Base-by-base conservation (phyloP, 1,284 basidiomycete species). In the Thelephora terrestris region DNA sequence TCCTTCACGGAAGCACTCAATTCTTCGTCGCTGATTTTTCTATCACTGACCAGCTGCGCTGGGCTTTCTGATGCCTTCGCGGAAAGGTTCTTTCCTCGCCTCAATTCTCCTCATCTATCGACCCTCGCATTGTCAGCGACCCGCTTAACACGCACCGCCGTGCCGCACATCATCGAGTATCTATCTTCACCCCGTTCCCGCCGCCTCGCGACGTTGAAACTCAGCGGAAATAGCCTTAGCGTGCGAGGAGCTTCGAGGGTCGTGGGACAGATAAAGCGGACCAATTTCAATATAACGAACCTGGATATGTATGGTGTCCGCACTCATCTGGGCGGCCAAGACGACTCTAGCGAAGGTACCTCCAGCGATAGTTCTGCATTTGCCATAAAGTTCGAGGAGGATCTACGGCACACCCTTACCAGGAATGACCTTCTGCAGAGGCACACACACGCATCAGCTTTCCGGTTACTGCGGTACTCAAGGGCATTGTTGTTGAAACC, bases 141-240 rank as follows among this genome's bases (percentile, higher is more conserved):
- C 9, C 71, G 71, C 10, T 64, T 85, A 48, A 76, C 79, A 0
- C 59, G 62, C 23, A 55, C 51, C n/a, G 69, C 71, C 5, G 66
- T 70, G 0, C 67, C 73, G 1, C 54, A 60, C 46, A 69, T 85
- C 25, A 53, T 67, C 18, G 65, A 66, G 7, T 85, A 73, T 54
- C 60, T 84, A 16, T 64, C 67, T n/a, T 79, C 79, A 7, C 61
- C 62, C 4, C 71, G 72, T 20, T 79, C 77, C 50, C 66, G 66
- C 16, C 46, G 51, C 4, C 64, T 85, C 16, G 66, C 71, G 46
- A 67, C 63, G 2, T 64, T 85, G 37, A 74, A 71, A 53, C 69
- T 74, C 49, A 83, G 74, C 58, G 77, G 73, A 16, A 85, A 85
- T 53, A 59, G 59, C 9, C 65, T 85, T 2, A 76, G 75, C 2